A percentile compares a stretch with the other conserved stretches of the same genome.
Evolutionary conservation across 2,329 filamentous ascomycete species (phyloP).

Genomic region (Fusarium coicis): DNA sequence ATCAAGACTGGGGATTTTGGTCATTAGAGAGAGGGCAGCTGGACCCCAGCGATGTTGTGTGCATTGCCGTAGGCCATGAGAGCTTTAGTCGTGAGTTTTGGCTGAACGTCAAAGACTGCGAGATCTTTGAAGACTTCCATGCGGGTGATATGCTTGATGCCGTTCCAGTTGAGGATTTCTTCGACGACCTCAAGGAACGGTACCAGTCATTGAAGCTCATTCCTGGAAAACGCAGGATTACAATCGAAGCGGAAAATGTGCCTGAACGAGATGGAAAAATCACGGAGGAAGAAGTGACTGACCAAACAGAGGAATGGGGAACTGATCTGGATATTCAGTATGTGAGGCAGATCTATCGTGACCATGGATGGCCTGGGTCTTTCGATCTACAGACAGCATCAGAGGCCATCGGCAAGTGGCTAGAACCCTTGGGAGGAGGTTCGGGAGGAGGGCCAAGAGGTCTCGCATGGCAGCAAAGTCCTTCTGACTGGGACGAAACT

Average conservation of each 20-base stretch:
- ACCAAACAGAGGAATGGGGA: background rate
- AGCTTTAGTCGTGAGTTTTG: background rate
- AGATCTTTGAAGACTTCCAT: background rate
- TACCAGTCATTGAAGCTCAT: background rate
- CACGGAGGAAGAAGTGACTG: background rate
- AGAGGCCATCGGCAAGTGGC: background rate
- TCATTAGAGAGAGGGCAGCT: background rate
- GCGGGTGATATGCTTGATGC: background rate
- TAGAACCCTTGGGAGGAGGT: background rate
- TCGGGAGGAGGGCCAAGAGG: background rate
- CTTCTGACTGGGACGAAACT: background rate
- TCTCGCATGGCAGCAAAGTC: background rate
- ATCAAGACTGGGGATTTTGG: background rate
- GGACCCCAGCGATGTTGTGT: background rate
- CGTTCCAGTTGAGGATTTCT: background rate
- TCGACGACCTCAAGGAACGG: background rate
- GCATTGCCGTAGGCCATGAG: background rate
- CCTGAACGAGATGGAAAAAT: background rate
- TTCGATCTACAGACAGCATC: background rate
- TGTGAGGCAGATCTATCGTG: background rate
- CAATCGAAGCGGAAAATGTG: background rate
- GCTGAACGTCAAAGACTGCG: background rate
- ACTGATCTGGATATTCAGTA: constrained; percentile 4
- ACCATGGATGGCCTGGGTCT: background rate
- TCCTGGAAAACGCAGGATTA: background rate